Percentiles rank a stretch among this genome's conserved stretches.
phyloP scores from a whole-genome alignment of 208 protist genomes.

The Angomonas ambiguus region DNA sequence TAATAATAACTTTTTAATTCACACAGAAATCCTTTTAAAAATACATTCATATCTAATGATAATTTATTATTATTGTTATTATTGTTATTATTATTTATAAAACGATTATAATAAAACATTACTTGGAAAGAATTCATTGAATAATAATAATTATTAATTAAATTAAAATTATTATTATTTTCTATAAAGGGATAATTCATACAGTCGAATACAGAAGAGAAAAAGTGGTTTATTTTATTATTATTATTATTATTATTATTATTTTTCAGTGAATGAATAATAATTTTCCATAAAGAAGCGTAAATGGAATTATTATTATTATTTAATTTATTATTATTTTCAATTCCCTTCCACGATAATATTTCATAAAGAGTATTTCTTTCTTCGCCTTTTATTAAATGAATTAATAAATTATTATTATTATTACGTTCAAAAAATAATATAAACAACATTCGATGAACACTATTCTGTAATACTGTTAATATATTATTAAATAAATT shows the following conservation, averaged over 20 bases:
- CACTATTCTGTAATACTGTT: not conserved
- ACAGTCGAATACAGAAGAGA: no score
- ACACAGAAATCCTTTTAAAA: constrained; percentile 1
- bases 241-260: constrained; percentile 4
- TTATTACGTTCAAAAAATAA: not conserved
- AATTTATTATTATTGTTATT: not conserved
- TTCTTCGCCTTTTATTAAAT: no score
- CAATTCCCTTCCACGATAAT: not conserved
- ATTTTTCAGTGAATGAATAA: not conserved
- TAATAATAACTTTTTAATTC: not conserved
- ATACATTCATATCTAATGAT: not conserved
- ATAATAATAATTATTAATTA: no score
- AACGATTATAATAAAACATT: not conserved
- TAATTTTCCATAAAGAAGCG: not conserved
- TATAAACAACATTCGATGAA: not conserved
- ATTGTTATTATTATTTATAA: not conserved
- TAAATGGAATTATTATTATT: not conserved
- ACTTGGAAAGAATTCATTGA: not conserved
- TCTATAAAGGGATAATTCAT: not conserved
- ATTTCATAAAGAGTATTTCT: no score
- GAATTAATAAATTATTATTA: constrained; percentile 1
- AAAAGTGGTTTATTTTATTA: constrained; percentile 5
- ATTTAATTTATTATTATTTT: constrained; percentile 4
- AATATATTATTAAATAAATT: not conserved
- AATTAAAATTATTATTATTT: no score